Base-by-base conservation (phyloP, 2,329 filamentous ascomycete genomes). In the Ophiostoma fasciatum region DNA sequence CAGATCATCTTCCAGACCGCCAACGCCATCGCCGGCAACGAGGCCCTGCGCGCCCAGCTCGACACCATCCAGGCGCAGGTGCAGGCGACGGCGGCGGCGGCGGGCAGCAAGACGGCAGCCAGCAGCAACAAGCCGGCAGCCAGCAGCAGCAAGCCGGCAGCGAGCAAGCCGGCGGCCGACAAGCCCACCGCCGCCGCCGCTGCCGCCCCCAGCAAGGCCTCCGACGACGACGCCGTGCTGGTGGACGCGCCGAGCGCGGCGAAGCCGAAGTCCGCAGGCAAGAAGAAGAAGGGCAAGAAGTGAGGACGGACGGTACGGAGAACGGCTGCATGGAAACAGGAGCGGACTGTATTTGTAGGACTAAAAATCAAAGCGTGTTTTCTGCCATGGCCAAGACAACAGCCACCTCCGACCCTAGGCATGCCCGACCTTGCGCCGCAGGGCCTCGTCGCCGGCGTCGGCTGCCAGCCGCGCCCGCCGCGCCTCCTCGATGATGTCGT, bases 1-100 rank as follows among this genome's bases (percentile, higher is more conserved):
- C 78, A 90, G 53, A 75, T 73, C 38, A 96, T 98, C 56, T 98
- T 98, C 71, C 90, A 98, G 59, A 87, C 82, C 31, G 90, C 90
- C 37, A 93, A 93, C 59, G 90, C 98, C 59, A 94, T 98, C 59
- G 76, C 81, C 40, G 79, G 84, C 52, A 94, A 94, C 61, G 71
- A 73, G 28, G 61, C 76, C 31, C 70, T 94, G 51, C 81, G 84
- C 46, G 67, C 78, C 45, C 72, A 78, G 33, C 67, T 94, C 15
- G 71, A 77, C 31, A 79, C 85, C 43, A 74, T 94, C 40, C 76
- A 87, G 49, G 61, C 65, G 20, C 78, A 82, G 50, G 64, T 75
- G 2, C 66, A 71, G 78, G 82, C 40, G 78, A 84, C 42, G 79
- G 84, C 52, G 29, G 41, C 48, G 44, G 52, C 53, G 23, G 44